Evolutionary conservation across 2,329 filamentous ascomycete genomes (phyloP), one percentile per base, ranked within the genome.

Genomic region (Stagonosporopsis chrysanthemi): DNA sequence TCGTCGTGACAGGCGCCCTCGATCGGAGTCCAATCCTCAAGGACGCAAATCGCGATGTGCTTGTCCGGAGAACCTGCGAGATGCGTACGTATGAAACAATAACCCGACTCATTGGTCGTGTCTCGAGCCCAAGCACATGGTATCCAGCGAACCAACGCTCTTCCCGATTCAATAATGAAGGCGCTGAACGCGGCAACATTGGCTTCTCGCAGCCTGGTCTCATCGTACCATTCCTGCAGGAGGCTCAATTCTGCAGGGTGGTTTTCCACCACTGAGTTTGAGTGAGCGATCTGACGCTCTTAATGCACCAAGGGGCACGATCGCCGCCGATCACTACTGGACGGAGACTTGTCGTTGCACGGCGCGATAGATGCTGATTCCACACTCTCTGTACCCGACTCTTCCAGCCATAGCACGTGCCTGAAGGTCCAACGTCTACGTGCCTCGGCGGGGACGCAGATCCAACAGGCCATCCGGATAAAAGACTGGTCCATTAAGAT

Each of bases 241-340:
- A 48, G 58, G 58, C 58, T 60, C 65, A 56, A 66, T 69, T 67
- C 59, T 67, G 57, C 68, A 67, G 65, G 58, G 49, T 51, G 49
- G 62, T 69, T 70, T 70, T 71, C 68, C 67, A 72, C 67, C 67
- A 71, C 59, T 70, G 54, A 62, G 38, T 49, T 55, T 56, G 47
- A 58, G 50, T 35, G 26, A 47, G 53, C 49, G 54, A 60, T 56
- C 62, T 61, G 49, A 69, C 43, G 52, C 61, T 61, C 48, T 50
- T 60, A 55, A 50, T 62, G 56, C 46, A 57, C 62, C 60, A 56
- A 58, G 55, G 58, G 58, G 56, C 40, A 46, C 51, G 69, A 72
- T 74, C 67, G 59, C 54, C 61, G 62, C 53, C 48, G 61, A 64
- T 67, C 65, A 64, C 53, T 61, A 62, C 68, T 69, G 52, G 55